Evolutionary conservation across 2,329 filamentous ascomycete genomes (phyloP).

Genomic region (Chrysosporium queenslandicum): DNA sequence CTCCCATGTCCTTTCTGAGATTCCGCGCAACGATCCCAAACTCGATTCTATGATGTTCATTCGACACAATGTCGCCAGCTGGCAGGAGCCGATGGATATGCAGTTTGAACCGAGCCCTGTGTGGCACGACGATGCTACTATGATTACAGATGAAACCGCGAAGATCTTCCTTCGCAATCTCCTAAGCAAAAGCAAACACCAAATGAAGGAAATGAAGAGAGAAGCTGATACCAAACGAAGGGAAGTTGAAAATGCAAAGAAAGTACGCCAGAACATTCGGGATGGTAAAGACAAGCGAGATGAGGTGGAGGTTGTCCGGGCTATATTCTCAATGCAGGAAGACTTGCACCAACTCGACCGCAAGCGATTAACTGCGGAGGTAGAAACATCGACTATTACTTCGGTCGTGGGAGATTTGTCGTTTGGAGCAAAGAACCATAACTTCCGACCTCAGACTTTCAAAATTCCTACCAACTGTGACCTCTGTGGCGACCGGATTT

Average conservation of each 20-base stretch:
- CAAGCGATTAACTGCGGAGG: slow-evolving; percentile 74
- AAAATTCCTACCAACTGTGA: slow-evolving; percentile 99
- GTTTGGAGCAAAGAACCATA: slow-evolving; percentile 84
- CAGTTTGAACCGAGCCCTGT: slow-evolving; percentile 88
- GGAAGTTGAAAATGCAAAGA: slow-evolving; percentile 71
- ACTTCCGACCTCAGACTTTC: slow-evolving; percentile 98
- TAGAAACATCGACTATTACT: slow-evolving; percentile 90
- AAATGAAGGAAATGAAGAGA: slow-evolving; percentile 66
- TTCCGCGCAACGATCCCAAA: slow-evolving; percentile 74
- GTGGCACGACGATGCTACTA: slow-evolving; percentile 86
- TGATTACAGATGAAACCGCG: slow-evolving; percentile 76
- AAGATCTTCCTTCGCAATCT: slow-evolving; percentile 89
- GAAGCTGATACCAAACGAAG: slow-evolving; percentile 78
- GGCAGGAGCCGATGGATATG: slow-evolving; percentile 76
- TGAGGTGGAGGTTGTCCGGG: slow-evolving; percentile 71
- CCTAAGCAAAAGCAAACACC: slow-evolving; percentile 77
- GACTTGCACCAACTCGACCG: slow-evolving; percentile 74
- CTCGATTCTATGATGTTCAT: slow-evolving; percentile 98
- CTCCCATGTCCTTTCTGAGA: slow-evolving; percentile 64
- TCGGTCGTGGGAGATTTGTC: slow-evolving; percentile 83
- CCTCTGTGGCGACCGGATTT: slow-evolving; percentile 89
- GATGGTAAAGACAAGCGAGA: slow-evolving; percentile 82
- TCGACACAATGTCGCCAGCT: slow-evolving; percentile 72
- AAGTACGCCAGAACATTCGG: slow-evolving; percentile 62
- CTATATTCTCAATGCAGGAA: slow-evolving; percentile 78